phyloP scores from a whole-genome alignment of 768 basidiomycete genomes.

The Vararia minispora region DNA sequence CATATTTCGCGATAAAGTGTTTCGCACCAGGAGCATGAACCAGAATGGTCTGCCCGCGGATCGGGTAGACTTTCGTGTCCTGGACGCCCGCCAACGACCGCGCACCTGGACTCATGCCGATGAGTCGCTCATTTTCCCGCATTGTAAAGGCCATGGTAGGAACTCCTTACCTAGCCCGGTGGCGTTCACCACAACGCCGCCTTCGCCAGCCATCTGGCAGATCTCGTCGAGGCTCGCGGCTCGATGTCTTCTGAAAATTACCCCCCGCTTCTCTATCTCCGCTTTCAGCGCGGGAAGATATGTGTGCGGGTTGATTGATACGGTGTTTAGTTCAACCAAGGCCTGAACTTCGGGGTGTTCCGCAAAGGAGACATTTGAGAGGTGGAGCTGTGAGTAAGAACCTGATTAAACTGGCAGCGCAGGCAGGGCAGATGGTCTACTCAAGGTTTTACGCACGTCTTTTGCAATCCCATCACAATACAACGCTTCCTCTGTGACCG shows the following conservation, averaged over 20 bases:
- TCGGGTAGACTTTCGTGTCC: constrained; percentile 61
- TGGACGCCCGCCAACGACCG: constrained; percentile 71
- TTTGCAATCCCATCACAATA: constrained; percentile 31
- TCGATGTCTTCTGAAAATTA: constrained; percentile 30
- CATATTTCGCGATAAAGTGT: constrained; percentile 20
- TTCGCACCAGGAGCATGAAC: constrained; percentile 58
- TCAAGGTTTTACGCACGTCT: constrained; percentile 21
- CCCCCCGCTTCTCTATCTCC: constrained; percentile 27
- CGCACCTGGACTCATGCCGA: constrained; percentile 32
- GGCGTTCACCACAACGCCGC: constrained; percentile 43
- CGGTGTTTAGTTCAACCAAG: constrained; percentile 35
- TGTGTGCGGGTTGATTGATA: constrained; percentile 36
- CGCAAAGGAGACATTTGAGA: constrained; percentile 18
- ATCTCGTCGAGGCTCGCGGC: constrained; percentile 37
- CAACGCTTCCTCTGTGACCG: constrained; percentile 14
- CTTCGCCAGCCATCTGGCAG: constrained; percentile 24
- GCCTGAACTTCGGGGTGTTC: constrained; percentile 20
- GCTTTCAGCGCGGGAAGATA: constrained; percentile 41
- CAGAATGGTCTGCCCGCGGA: constrained; percentile 78
- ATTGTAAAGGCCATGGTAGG: too few species aligned
- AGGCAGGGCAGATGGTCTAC: not conserved
- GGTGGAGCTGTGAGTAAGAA: constrained; percentile 21
- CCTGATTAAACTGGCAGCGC: constrained; percentile 1
- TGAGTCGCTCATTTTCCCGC: not conserved
- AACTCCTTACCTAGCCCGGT: constrained; percentile 36